Evolutionary conservation across 2,329 filamentous ascomycete species (phyloP).

Genomic region (Neodidymelliopsis sp.): DNA sequence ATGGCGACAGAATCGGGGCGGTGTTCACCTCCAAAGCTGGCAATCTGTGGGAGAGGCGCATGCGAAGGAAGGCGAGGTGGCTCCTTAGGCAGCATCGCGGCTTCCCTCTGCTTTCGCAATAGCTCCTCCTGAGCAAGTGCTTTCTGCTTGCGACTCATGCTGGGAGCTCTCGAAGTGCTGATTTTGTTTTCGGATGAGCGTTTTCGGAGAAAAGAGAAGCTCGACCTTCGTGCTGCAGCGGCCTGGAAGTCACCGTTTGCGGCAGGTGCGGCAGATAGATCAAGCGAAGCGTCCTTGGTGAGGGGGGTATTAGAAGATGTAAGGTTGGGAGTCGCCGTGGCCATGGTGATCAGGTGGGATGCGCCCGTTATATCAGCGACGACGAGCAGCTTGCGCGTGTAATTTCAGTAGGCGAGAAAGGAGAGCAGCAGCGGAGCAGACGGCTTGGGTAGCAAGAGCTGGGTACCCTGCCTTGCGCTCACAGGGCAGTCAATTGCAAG

Average conservation of each 20-base stretch:
- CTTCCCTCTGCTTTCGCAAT: constrained; percentile 63
- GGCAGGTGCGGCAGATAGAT: constrained; percentile 26
- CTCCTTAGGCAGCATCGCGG: constrained; percentile 62
- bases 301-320: constrained; percentile 23
- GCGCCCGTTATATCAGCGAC: constrained; percentile 34
- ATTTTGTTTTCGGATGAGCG: constrained; percentile 17
- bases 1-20: constrained; percentile 69
- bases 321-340: constrained; percentile 30
- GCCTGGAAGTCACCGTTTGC: constrained; percentile 16
- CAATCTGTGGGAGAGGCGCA: constrained; percentile 58
- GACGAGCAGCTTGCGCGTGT: constrained; percentile 25
- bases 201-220: constrained; percentile 20
- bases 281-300: constrained; percentile 39
- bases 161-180: constrained; percentile 13
- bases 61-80: constrained; percentile 66
- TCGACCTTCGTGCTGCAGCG: constrained; percentile 18
- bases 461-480: constrained; percentile 19
- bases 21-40: constrained; percentile 68
- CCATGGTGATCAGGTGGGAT: constrained; percentile 36
- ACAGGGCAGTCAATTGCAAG: constrained; percentile 12
- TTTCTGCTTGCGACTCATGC: constrained; percentile 65
- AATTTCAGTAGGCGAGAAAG: constrained; percentile 37
- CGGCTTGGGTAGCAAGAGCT: constrained; percentile 20
- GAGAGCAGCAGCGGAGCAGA: constrained; percentile 27
- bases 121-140: constrained; percentile 60